Evolutionary conservation across 306 rosid genomes (phyloP).

Genomic region (Fagus sylvatica): DNA sequence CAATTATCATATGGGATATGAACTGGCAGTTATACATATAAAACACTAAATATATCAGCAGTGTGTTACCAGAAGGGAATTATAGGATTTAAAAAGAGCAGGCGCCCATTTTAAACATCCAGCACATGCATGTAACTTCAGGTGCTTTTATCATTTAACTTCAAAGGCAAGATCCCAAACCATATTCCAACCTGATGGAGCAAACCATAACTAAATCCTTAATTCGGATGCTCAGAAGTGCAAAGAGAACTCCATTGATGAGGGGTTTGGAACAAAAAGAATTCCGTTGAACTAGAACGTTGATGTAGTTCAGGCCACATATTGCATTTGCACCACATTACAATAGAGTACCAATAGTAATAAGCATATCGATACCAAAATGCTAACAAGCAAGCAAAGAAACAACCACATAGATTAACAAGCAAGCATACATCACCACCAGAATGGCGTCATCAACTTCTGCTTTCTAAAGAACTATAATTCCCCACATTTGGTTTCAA

Average conservation of each 20-base stretch:
- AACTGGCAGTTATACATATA: neutral
- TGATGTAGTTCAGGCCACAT: neutral
- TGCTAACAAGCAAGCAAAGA: neutral
- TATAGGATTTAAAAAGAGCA: neutral
- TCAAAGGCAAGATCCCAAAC: neutral
- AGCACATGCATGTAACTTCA: neutral
- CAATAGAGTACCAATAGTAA: conserved; percentile 1
- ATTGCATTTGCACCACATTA: neutral
- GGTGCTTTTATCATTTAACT: neutral
- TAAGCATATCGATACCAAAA: conserved; percentile 4
- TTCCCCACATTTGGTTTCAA: neutral
- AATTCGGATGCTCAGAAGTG: neutral
- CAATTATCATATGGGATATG: neutral
- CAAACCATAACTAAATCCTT: neutral
- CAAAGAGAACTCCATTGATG: neutral
- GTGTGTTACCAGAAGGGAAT: neutral
- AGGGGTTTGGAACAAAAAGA: neutral
- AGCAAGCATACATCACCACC: neutral
- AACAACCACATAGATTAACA: neutral
- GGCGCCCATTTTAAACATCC: neutral
- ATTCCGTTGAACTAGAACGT: neutral
- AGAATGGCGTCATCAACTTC: conserved; percentile 3
- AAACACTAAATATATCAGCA: neutral
- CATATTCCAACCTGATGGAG: neutral
- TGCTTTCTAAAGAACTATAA: neutral